phyloP scores from a whole-genome alignment of 1,284 basidiomycete species.

The Leccinum angustisporum region DNA sequence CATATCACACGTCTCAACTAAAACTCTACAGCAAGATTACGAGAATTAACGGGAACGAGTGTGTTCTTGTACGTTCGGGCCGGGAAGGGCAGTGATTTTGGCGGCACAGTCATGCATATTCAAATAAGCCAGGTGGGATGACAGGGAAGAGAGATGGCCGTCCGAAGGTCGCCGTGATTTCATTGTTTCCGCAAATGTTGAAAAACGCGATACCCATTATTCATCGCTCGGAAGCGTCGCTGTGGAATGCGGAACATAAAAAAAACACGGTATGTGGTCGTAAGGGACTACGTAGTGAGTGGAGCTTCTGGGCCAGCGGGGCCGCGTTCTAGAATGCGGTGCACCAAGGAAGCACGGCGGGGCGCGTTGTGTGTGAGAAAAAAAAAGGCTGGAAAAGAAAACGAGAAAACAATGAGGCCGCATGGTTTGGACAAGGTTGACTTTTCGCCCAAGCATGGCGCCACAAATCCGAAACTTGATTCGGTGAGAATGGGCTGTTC shows the following conservation, averaged over 20 bases:
- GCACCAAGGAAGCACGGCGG: constrained; percentile 6
- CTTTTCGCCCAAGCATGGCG: constrained; percentile 1
- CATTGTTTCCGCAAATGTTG: constrained; percentile 15
- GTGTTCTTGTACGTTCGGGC: constrained; percentile 19
- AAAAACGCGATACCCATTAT: not conserved
- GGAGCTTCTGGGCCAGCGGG: not conserved
- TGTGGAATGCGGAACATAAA: constrained; percentile 2
- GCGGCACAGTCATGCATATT: constrained; percentile 4
- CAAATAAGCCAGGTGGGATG: constrained; percentile 5
- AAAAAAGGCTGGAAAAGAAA: not conserved
- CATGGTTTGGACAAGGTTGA: constrained; percentile 7
- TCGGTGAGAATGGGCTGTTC: not conserved
- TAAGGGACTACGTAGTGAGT: constrained; percentile 16
- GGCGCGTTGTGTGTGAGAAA: constrained; percentile 2
- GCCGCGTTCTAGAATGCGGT: constrained; percentile 6
- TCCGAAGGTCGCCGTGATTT: not conserved
- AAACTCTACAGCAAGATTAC: constrained; percentile 16
- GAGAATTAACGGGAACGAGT: constrained; percentile 13
- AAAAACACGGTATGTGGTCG: not conserved
- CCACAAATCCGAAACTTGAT: constrained; percentile 22
- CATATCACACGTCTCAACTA: constrained; percentile 3
- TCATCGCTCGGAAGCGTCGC: constrained; percentile 2
- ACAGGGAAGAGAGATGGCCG: not conserved
- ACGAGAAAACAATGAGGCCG: not conserved
- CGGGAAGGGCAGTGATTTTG: constrained; percentile 5